Base-by-base conservation (phyloP, 495 filamentous ascomycete species). In the Penicillium bovifimosum region DNA sequence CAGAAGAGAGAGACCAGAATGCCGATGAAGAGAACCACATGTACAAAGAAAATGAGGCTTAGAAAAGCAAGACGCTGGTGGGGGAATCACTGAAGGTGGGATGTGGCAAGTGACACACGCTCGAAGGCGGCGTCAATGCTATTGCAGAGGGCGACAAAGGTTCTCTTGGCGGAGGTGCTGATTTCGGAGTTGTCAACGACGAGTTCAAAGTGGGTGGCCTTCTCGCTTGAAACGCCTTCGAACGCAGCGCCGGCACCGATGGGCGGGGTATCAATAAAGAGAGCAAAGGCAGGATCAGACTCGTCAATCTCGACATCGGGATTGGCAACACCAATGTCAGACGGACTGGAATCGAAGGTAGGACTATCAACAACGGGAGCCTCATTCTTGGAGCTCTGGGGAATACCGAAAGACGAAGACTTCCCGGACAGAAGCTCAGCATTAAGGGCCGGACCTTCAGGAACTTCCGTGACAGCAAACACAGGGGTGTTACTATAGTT, bases 401-500 rank as follows among this genome's bases (percentile, higher is more conserved):
- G 55, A 10, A 60, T 43, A 17, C 50, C 60, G n/a, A 80, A 55
- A 9, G 78, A 75, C 1, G 77, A 74, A 65, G 78, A 66, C 72
- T 93, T 92, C 56, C 87, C 86, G 31, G 82, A 83, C 7, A 93
- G 72, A 36, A 75, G 59, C 39, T 77, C 74, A 0, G 76, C 64
- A 50, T 91, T 85, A 34, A 86, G 62, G n/a, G 69, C 73, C 26
- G 86, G 85, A 3, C 85, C 79, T 54, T 86, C 76, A 9, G 90
- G 88, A 14, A 95, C 76, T 41, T 87, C 81, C 14, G 86, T 67
- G n/a, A 95, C 83, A 44, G 89, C 80, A 58, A 84, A 96, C 38
- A 95, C 87, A 38, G 85, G 81, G 9, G 88, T 80, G 56, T 88
- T 85, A 62, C 83, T 85, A 53, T 69, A 80, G 65, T 72, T 76